Evolutionary conservation across 1,284 basidiomycete genomes (phyloP).

Genomic region (Tylopilus sp.): DNA sequence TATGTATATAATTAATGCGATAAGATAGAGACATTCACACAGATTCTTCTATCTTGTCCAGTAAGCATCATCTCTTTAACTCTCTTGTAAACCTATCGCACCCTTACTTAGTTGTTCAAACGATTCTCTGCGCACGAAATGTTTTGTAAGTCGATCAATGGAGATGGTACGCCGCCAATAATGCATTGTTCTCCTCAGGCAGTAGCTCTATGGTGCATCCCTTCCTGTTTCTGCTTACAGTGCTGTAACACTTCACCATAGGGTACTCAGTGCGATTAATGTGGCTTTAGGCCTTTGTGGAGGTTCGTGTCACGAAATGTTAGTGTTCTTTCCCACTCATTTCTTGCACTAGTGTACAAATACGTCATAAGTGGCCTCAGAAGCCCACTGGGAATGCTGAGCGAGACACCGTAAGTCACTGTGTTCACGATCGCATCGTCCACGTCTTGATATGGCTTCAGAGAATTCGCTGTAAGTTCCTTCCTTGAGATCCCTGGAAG

Average conservation of each 20-base stretch:
- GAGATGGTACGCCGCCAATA: neutral
- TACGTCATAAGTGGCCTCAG: conserved; percentile 13
- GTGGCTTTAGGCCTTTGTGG: conserved; percentile 13
- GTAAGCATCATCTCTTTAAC: neutral
- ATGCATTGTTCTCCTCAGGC: conserved; percentile 14
- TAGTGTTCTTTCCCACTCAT: too few species aligned
- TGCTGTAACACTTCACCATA: neutral
- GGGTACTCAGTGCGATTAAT: conserved; percentile 15
- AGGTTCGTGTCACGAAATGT: conserved; percentile 6
- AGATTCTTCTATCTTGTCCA: conserved; percentile 27
- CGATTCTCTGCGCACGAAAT: conserved; percentile 14
- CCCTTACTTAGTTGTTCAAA: conserved; percentile 16
- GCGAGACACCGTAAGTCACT: conserved; percentile 11
- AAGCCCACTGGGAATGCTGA: neutral
- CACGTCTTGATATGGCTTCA: neutral
- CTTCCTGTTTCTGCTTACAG: neutral
- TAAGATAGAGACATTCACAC: neutral
- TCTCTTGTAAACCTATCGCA: neutral
- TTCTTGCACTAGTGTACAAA: conserved; percentile 24
- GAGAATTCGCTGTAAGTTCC: conserved; percentile 25
- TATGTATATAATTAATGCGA: too few species aligned
- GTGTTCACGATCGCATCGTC: too few species aligned
- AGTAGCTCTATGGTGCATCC: conserved; percentile 11
- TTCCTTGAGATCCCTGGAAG: neutral
- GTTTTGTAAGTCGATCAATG: conserved; percentile 12